Evolutionary conservation across 2,329 filamentous ascomycete species (phyloP), one percentile per base, ranked within the genome.

Genomic region (Fusarium pininemorale): DNA sequence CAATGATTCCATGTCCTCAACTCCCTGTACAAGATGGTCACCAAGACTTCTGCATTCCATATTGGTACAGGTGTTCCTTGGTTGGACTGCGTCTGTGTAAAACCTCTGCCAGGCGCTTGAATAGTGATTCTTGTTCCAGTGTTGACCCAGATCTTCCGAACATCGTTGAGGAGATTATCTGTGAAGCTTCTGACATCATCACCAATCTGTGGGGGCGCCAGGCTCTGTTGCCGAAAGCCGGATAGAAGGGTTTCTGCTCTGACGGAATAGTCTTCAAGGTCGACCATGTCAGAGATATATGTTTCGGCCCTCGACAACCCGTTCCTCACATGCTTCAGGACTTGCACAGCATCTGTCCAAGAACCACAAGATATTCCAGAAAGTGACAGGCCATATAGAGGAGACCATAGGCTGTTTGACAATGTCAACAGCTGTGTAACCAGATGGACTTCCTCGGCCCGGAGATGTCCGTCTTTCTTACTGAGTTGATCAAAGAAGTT

Each of bases 131-230:
- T 78, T 5, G 77, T 74, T 7, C 74, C 77, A 7, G 78, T 77
- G 3, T 80, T 75, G 13, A 81, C 66, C 87, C 87, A 89, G 47
- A 84, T 85, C 50, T 81, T 82, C 8, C 79, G 78, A 16, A 88
- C 82, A 47, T 89, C 87, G 14, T 82, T 80, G 10, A 82, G 62
- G 42, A 89, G 85, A 55, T 83, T 82, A 22, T 81, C 80, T 12
- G 80, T 79, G 63, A 89, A 88, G 47, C 70, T 81, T 37, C 79
- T 75, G 14, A 85, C 77, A 32, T 85, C 79, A 6, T 80, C 64
- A 38, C 82, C 67, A 38, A 69, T 60, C 55, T 58, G 44, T 16
- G 30, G 16, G 12, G 45, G 16, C 12, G 35, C 59, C 18, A 48
- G n/a, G 30, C 58, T 47, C 24, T 48, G 30, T 41, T 57, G 66